Evolutionary conservation across 2,329 filamentous ascomycete species (phyloP).

Genomic region (Conoideocrella luteorostrata): DNA sequence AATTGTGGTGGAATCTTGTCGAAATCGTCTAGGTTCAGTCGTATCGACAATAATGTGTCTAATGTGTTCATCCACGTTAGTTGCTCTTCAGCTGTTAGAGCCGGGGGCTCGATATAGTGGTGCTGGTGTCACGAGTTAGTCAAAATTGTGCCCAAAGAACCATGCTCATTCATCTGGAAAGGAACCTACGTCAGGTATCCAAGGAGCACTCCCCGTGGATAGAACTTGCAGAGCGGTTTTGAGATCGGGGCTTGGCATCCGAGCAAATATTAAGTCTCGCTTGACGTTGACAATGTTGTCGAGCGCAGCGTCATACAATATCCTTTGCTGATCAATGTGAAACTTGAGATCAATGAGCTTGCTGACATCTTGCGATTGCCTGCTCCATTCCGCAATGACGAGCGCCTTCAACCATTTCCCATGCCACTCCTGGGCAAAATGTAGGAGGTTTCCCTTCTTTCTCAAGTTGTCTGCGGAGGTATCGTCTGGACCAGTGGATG

Average conservation of each 20-base stretch:
- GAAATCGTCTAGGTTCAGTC: slow-evolving; percentile 78
- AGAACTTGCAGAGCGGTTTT: slow-evolving; percentile 83
- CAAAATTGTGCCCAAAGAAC: too few species aligned
- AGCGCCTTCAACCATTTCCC: slow-evolving; percentile 89
- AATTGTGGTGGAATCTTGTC: slow-evolving; percentile 71
- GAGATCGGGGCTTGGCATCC: slow-evolving; percentile 83
- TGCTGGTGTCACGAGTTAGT: slow-evolving; percentile 44
- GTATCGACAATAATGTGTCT: slow-evolving; percentile 74
- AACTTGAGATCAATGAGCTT: slow-evolving; percentile 81
- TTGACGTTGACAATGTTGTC: slow-evolving; percentile 66
- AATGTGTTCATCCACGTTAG: slow-evolving; percentile 71
- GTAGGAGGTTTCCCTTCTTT: slow-evolving; percentile 70
- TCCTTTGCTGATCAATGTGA: slow-evolving; percentile 61
- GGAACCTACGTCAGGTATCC: slow-evolving; percentile 70
- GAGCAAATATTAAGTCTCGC: slow-evolving; percentile 61
- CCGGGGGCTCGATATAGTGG: slow-evolving; percentile 68
- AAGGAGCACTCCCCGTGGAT: slow-evolving; percentile 67
- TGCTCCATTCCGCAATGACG: slow-evolving; percentile 85
- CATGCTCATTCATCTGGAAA: too few species aligned
- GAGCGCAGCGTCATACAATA: slow-evolving; percentile 53
- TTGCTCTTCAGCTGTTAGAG: slow-evolving; percentile 64
- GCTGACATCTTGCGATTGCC: slow-evolving; percentile 70
- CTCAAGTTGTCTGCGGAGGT: slow-evolving; percentile 57
- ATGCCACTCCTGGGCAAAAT: slow-evolving; percentile 73
- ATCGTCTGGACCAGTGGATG: slow-evolving; percentile 40